Conservation (phyloP, 1,284 basidiomycete genomes). For the Leccinum griseonigrum region DNA sequence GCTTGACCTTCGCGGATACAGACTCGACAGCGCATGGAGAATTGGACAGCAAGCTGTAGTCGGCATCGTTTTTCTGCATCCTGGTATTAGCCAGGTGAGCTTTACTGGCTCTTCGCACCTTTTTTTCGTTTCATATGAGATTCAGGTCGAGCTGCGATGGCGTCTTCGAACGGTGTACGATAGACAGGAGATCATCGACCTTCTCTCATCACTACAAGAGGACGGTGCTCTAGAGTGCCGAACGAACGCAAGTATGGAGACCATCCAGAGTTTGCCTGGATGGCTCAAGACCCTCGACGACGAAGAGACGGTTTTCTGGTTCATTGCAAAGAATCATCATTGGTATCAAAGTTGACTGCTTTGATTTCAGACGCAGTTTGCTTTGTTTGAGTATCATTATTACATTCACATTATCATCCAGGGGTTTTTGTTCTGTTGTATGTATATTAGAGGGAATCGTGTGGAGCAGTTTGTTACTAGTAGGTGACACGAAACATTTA, state of each 20-base stretch:
- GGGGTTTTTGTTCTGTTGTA: neutral
- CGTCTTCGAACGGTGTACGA: conserved; percentile 69
- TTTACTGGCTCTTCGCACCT: neutral
- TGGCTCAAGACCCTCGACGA: conserved; percentile 42
- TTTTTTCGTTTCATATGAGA: conserved; percentile 8
- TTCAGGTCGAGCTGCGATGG: conserved; percentile 65
- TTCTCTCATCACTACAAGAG: conserved; percentile 54
- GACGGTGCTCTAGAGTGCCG: conserved; percentile 46
- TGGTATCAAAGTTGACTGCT: conserved; percentile 50
- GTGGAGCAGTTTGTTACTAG: neutral
- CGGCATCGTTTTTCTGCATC: conserved; percentile 62
- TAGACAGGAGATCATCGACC: conserved; percentile 68
- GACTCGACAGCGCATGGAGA: conserved; percentile 64
- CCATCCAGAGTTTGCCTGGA: conserved; percentile 21
- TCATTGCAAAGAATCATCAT: conserved; percentile 39
- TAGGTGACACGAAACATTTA: neutral
- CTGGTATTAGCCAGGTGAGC: conserved; percentile 73
- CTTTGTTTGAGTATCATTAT: conserved; percentile 14
- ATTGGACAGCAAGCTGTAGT: conserved; percentile 66
- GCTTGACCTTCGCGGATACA: conserved; percentile 68
- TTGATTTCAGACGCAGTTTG: neutral
- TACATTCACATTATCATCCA: neutral
- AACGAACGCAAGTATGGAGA: conserved; percentile 17
- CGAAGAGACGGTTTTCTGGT: conserved; percentile 47
- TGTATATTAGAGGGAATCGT: neutral